Base-by-base conservation (phyloP, 352 stramenopile genomes). In the Halophytophthora polymorphica region DNA sequence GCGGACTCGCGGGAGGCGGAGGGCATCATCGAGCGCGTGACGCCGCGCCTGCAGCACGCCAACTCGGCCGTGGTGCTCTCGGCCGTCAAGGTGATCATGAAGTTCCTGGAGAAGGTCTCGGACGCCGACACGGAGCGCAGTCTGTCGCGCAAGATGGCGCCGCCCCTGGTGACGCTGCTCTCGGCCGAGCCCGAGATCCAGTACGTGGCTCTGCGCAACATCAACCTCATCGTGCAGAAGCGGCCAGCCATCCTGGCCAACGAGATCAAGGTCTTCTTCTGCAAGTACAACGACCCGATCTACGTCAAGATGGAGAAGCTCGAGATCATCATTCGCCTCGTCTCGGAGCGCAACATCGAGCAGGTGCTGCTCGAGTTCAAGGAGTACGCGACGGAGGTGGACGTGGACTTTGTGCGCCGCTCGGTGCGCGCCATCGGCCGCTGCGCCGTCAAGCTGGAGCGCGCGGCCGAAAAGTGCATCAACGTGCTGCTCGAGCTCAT, bases 181-280 rank as follows among this genome's bases (percentile, higher is more conserved):
- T 99, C 97, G 36, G 93, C 90, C 2, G 95, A 99, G 64, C 95
- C 96, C 0, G 97, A 99, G 80, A 99, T 99, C 64, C 96, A 99
- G 73, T 99, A 99, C 65, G 96, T 99, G 11, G 97, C 97, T 34
- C 66, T 99, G 52, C 79, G 97, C 36, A 99, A 99, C 77, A 99
- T 99, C 65, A 99, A 99, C 69, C 66, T 99, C 15, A 99, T 99
- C 68, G 97, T 99, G 23, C 97, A 99, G 65, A 99, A 98, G 71
- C 81, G 93, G 8, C 95, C 96, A 11, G 78, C 74, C 18, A 98
- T 99, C 55, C 70, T 99, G 13, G 87, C 98, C 50, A 97, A 97
- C 58, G 87, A 96, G 71, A 96, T 96, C 53, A 96, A 96, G 68
- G 86, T 95, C 8, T 91, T 99, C 73, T 99, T 99, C 62, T 99